These are phyloP conservation scores for Saturnispora sekii DNA, from an alignment of 805 yeast species.

Conservation along the genomic window DNA sequence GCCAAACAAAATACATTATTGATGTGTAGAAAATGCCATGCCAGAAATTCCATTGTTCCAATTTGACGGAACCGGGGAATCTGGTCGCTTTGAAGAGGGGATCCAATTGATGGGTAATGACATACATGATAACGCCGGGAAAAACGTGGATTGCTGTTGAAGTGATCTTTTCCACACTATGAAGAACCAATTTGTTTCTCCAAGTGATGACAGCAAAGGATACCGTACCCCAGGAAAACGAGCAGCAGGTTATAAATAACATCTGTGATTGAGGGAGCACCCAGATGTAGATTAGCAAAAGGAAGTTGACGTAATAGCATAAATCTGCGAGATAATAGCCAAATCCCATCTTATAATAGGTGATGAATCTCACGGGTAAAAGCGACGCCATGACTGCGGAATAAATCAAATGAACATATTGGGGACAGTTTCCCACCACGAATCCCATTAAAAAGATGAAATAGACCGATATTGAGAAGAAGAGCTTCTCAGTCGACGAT, in stretches of 20 bases:
- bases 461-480: conserved; percentile 66
- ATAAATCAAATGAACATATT: conserved; percentile 67
- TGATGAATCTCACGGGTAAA: conserved; percentile 78
- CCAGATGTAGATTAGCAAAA: conserved; percentile 72
- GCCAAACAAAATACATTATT: conserved; percentile 81
- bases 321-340: conserved; percentile 88
- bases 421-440: conserved; percentile 69
- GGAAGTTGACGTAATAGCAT: conserved; percentile 79
- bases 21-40: conserved; percentile 72
- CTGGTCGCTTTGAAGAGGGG: conserved; percentile 40
- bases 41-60: conserved; percentile 62
- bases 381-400: conserved; percentile 49
- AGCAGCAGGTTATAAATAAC: conserved; percentile 73
- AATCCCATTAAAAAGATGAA: conserved; percentile 64
- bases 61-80: conserved; percentile 72
- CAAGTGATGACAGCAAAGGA: conserved; percentile 93
- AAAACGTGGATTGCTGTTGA: conserved; percentile 82
- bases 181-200: conserved; percentile 89
- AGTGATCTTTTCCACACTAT: conserved; percentile 86
- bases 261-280: conserved; percentile 62
- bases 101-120: conserved; percentile 68
- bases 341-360: conserved; percentile 68
- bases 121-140: conserved; percentile 84
- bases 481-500: conserved; percentile 61
- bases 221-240: conserved; percentile 80